phyloP scores from a whole-genome alignment of 257 asterid genomes.

The Voacanga thouarsii region DNA sequence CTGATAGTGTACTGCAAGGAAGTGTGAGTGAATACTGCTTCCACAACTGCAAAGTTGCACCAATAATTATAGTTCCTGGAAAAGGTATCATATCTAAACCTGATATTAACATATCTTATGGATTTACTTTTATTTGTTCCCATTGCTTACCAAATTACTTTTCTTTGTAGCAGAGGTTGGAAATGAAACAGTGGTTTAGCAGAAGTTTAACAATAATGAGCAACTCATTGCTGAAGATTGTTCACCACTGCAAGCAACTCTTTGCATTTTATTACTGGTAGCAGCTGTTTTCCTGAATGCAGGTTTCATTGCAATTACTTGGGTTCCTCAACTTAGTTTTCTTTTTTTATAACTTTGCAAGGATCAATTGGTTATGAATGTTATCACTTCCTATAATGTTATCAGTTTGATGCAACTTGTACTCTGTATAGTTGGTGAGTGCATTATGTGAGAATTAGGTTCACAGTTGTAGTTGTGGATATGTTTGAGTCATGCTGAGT shows the following conservation, averaged over 20 bases:
- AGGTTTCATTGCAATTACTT: constrained; percentile 14
- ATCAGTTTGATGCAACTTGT: background rate
- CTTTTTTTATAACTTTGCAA: background rate
- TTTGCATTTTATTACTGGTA: background rate
- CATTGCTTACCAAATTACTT: background rate
- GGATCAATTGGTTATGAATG: background rate
- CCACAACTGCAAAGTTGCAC: constrained; percentile 44
- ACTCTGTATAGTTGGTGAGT: constrained; percentile 8
- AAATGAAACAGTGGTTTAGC: constrained; percentile 29
- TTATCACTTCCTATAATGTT: background rate
- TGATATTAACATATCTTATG: background rate
- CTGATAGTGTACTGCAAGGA: constrained; percentile 41
- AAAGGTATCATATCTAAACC: constrained; percentile 23
- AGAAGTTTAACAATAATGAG: constrained; percentile 10
- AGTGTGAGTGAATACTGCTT: constrained; percentile 44
- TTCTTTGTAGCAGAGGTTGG: constrained; percentile 29
- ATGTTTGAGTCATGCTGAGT: background rate
- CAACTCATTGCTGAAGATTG: constrained; percentile 12
- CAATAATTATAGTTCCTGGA: constrained; percentile 41
- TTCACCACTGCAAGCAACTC: constrained; percentile 1
- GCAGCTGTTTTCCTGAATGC: constrained; percentile 11
- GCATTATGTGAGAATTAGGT: background rate
- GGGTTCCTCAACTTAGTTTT: constrained; percentile 3
- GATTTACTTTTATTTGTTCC: constrained; percentile 2
- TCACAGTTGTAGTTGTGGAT: background rate